These are phyloP conservation scores for Leccinum ochraceum DNA, from an alignment of 768 basidiomycete genomes.

Conservation along the genomic window DNA sequence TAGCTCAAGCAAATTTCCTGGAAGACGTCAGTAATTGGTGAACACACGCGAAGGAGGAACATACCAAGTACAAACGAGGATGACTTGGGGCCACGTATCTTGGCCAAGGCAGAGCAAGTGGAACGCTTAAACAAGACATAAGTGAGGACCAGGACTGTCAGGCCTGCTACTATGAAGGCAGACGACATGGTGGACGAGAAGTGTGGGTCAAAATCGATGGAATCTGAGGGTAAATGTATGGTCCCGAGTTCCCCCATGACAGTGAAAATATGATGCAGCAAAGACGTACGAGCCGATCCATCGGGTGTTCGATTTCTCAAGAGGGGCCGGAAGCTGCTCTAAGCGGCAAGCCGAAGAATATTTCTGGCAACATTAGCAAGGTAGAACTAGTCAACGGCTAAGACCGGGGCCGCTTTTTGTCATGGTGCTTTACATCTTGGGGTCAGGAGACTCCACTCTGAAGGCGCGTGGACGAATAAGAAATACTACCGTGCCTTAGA, in stretches of 20 bases:
- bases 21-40: constrained; percentile 23
- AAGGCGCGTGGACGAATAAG: not conserved
- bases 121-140: not conserved
- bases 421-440: not conserved
- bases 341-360: not conserved
- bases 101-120: constrained; percentile 14
- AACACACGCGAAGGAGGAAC: not conserved
- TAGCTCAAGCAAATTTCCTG: constrained; percentile 34
- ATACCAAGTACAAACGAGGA: constrained; percentile 26
- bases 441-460: constrained; percentile 1
- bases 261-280: not conserved
- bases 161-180: not conserved
- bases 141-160: constrained; percentile 10
- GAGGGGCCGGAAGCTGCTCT: not conserved
- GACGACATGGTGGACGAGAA: constrained; percentile 14
- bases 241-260: constrained; percentile 8
- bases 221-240: constrained; percentile 5
- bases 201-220: not conserved
- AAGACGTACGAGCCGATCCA: not conserved
- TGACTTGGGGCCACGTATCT: constrained; percentile 23
- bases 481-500: not conserved
- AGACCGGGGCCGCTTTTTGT: not conserved
- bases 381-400: not conserved
- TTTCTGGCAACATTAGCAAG: not conserved
- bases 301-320: constrained; percentile 6